Percentiles rank a stretch among this genome's conserved stretches.
These are phyloP conservation scores for Cadophora gregata DNA, from an alignment of 2,329 filamentous ascomycete species.

Conservation along the genomic window DNA sequence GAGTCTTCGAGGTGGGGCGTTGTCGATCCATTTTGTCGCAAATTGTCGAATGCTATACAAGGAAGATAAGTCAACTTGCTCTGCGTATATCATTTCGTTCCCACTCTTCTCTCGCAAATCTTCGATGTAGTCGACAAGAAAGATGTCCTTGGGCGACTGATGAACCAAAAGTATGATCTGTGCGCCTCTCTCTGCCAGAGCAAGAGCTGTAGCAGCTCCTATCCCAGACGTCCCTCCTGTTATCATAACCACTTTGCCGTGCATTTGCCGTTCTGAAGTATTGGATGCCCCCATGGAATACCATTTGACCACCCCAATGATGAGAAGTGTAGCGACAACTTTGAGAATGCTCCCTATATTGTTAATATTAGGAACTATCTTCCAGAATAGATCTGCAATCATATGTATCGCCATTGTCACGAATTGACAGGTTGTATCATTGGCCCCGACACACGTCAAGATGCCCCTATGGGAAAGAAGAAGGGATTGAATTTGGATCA, in stretches of 20 bases:
- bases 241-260: constrained; percentile 91
- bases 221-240: constrained; percentile 95
- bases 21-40: constrained; percentile 98
- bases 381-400: constrained; percentile 36
- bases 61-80: constrained; percentile 88
- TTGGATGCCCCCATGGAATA: constrained; percentile 81
- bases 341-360: constrained; percentile 56
- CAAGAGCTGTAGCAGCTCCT: constrained; percentile 75
- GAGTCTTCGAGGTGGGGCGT: constrained; percentile 83
- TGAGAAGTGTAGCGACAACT: constrained; percentile 57
- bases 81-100: constrained; percentile 92
- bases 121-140: constrained; percentile 90
- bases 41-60: constrained; percentile 92
- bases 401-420: constrained; percentile 43
- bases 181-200: constrained; percentile 81
- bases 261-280: constrained; percentile 80
- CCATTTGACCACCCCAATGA: constrained; percentile 67
- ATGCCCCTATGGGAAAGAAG: constrained; percentile 1
- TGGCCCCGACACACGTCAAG: not conserved
- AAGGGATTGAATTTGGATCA: constrained; percentile 5
- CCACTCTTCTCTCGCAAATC: constrained; percentile 78
- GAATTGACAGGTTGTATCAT: not conserved
- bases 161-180: constrained; percentile 91
- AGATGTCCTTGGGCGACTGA: constrained; percentile 80
- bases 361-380: constrained; percentile 35